Evolutionary conservation across 768 basidiomycete species (phyloP), one percentile per base, ranked within the genome.

Genomic region (Phaeotremella fagi): DNA sequence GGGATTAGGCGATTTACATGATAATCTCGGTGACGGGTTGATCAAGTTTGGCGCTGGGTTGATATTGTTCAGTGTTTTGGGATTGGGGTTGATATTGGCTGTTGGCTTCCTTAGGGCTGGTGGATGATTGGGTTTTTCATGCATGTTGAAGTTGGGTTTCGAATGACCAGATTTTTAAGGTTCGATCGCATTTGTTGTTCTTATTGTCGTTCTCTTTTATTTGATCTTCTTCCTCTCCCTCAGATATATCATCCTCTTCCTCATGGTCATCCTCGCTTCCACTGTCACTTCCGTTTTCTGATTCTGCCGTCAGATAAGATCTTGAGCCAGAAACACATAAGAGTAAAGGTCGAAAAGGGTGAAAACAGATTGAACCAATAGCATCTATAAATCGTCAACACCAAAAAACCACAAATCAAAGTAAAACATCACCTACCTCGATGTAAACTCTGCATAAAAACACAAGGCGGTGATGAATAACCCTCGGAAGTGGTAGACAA

Each of bases 311-410:
- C 44, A 3, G 44, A 11, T 26, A n/a, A 42, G 18, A 22, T n/a
- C 89, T 76, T 4, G 90, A 89, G 1, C 90, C 90, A 0, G 88
- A 85, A 1, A 80, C 79, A 0, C 87, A 84, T 18, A 87, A 68
- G 2, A 90, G 60, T 2, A 77, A 46, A 0, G 88, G 76, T 9
- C 77, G 75, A 24, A 80, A 71, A 0, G 88, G 88, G 59, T 90
- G 85, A 62, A 91, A 87, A 0, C 80, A 73, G 1, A 86, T 82
- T 1, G 84, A 83, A 1, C 87, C 84, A 6, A 90, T 73, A 2
- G 85, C 80, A 68, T 90, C 89, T 90, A 44, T 2, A 23, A 45
- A 38, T 51, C 36, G 27, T 26, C 45, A 31, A 35, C 11, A 35
- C n/a, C n/a, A 35, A n/a, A 9, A 9, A 35, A 9, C 9, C 33